These are phyloP conservation scores for Epichloe gansuensis DNA, from an alignment of 2,329 filamentous ascomycete species.

Conservation along the genomic window DNA sequence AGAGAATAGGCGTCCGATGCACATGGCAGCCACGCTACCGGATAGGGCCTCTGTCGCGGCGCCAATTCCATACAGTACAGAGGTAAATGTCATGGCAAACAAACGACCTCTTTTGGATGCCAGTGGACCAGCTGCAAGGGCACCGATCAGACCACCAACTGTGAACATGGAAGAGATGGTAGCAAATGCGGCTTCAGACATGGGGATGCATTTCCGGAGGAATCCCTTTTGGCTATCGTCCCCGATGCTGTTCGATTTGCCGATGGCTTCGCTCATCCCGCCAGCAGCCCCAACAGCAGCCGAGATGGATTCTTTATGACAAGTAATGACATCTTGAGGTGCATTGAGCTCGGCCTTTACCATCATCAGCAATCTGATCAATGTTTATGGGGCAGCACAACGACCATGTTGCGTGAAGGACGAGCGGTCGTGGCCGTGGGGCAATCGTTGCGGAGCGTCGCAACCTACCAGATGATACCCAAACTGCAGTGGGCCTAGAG, in stretches of 20 bases:
- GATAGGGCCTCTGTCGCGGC: slow-evolving; percentile 66
- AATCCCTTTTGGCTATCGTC: slow-evolving; percentile 14
- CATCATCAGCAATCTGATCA: neutral
- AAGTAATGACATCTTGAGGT: slow-evolving; percentile 86
- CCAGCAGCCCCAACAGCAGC: slow-evolving; percentile 15
- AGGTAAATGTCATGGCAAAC: slow-evolving; percentile 64
- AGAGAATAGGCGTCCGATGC: slow-evolving; percentile 63
- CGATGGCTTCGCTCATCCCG: slow-evolving; percentile 15
- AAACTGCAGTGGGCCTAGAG: slow-evolving; percentile 83
- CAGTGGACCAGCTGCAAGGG: slow-evolving; percentile 67
- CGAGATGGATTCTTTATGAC: slow-evolving; percentile 44
- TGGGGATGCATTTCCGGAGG: slow-evolving; percentile 72
- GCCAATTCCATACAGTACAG: slow-evolving; percentile 63
- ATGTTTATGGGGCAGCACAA: neutral
- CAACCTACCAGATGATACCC: slow-evolving; percentile 73
- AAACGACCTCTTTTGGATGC: slow-evolving; percentile 67
- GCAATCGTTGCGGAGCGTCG: neutral
- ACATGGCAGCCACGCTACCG: slow-evolving; percentile 52
- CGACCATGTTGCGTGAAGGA: neutral
- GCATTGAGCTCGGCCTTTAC: slow-evolving; percentile 78
- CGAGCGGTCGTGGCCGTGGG: neutral
- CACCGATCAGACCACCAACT: slow-evolving; percentile 74
- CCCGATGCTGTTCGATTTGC: slow-evolving; percentile 12
- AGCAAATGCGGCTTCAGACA: slow-evolving; percentile 72
- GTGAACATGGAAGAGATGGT: slow-evolving; percentile 86